These are phyloP conservation scores for Ceratocystis eucalypticola DNA, from an alignment of 2,329 filamentous ascomycete species.

Conservation along the genomic window DNA sequence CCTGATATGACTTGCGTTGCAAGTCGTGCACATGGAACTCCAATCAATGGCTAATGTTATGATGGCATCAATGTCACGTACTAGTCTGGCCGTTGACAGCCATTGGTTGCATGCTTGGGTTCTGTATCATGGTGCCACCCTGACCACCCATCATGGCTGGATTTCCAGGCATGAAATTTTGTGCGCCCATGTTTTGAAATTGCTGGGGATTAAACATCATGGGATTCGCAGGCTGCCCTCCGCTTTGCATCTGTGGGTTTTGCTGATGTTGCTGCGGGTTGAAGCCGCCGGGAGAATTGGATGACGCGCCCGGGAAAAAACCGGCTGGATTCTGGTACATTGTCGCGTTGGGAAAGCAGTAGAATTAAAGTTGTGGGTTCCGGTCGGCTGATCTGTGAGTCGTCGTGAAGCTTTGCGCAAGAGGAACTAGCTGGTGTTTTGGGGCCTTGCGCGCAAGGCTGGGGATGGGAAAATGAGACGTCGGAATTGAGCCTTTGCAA, in stretches of 20 bases:
- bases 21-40: not conserved
- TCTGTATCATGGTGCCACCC: constrained; percentile 48
- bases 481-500: not conserved
- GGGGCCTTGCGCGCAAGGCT: constrained; percentile 5
- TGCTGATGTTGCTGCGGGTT: constrained; percentile 16
- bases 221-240: constrained; percentile 16
- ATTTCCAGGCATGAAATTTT: constrained; percentile 36
- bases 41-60: not conserved
- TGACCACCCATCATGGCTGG: constrained; percentile 43
- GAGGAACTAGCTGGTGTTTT: not conserved
- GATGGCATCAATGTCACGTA: not conserved
- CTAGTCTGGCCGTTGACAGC: constrained; percentile 34
- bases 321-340: constrained; percentile 18
- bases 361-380: not conserved
- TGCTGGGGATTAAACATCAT: constrained; percentile 19
- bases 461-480: not conserved
- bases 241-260: constrained; percentile 16
- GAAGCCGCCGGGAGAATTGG: constrained; percentile 14
- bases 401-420: not conserved
- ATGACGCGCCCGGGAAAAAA: constrained; percentile 16
- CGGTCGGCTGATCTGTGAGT: not conserved
- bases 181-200: constrained; percentile 32
- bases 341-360: not conserved
- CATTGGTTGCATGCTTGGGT: constrained; percentile 46
- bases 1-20: not conserved